Evolutionary conservation across 139 green algal species (phyloP).

Genomic region (Micromonas commoda): DNA sequence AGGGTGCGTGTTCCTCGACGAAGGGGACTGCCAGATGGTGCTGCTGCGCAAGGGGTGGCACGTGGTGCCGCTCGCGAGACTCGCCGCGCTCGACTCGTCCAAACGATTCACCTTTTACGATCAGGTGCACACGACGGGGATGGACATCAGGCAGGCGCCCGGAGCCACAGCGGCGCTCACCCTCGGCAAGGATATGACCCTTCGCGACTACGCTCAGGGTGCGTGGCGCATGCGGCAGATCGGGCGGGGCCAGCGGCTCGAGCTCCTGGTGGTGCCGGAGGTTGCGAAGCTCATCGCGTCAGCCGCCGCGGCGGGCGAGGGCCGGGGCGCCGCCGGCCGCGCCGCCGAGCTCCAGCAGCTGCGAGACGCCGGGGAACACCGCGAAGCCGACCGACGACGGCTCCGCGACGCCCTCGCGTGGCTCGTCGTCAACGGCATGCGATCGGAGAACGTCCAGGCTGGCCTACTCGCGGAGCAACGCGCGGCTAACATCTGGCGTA

Average conservation of each 20-base stretch:
- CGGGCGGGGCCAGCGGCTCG: slow-evolving; percentile 23
- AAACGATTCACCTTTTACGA: slow-evolving; percentile 40
- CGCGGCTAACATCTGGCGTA: slow-evolving; percentile 32
- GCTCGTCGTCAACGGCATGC: slow-evolving; percentile 31
- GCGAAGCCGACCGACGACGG: background rate
- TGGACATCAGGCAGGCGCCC: slow-evolving; percentile 40
- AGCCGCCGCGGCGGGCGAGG: background rate
- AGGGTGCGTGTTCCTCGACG: slow-evolving; percentile 35
- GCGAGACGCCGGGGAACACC: background rate
- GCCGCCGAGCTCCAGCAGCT: background rate
- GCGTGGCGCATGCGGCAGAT: slow-evolving; percentile 38
- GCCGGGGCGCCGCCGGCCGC: background rate
- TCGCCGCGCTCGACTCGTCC: slow-evolving; percentile 10
- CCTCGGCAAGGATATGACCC: slow-evolving; percentile 39
- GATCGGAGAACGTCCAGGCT: slow-evolving; percentile 28
- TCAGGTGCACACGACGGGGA: slow-evolving; percentile 41
- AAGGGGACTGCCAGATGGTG: slow-evolving; percentile 38
- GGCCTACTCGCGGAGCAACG: slow-evolving; percentile 23
- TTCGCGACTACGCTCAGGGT: slow-evolving; percentile 36
- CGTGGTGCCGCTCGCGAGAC: slow-evolving; percentile 25
- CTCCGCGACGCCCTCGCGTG: slow-evolving; percentile 30
- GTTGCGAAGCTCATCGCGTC: slow-evolving; percentile 9
- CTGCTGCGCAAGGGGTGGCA: slow-evolving; percentile 27
- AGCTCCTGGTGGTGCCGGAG: slow-evolving; percentile 27
- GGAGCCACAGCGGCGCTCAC: slow-evolving; percentile 33